phyloP scores from a whole-genome alignment of 2,329 filamentous ascomycete genomes.

The Polychaeton citri region DNA sequence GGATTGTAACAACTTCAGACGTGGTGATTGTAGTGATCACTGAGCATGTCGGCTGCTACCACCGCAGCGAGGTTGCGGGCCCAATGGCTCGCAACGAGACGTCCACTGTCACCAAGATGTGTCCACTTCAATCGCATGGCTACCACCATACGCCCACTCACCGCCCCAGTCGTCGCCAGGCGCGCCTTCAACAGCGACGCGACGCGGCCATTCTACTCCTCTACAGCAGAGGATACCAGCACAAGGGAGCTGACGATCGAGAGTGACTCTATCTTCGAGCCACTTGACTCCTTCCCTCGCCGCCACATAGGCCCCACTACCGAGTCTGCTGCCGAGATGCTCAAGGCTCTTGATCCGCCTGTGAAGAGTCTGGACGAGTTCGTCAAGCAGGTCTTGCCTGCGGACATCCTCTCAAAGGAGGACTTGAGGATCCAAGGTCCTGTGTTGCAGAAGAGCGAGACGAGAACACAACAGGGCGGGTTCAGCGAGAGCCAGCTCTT shows the following conservation, averaged over 20 bases:
- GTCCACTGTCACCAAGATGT: slow-evolving; percentile 17
- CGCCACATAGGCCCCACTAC: slow-evolving; percentile 79
- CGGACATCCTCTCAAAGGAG: slow-evolving; percentile 58
- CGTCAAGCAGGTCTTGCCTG: slow-evolving; percentile 68
- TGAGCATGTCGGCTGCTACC: slow-evolving; percentile 10
- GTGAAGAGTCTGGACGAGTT: slow-evolving; percentile 66
- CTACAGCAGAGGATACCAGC: slow-evolving; percentile 12
- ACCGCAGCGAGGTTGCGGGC: slow-evolving; percentile 18
- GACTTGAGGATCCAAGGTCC: slow-evolving; percentile 45
- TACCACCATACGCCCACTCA: not conserved
- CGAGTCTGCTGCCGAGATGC: slow-evolving; percentile 60
- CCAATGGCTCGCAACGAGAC: slow-evolving; percentile 19
- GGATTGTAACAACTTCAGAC: too few species aligned
- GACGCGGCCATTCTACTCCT: slow-evolving; percentile 17
- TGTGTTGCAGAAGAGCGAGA: slow-evolving; percentile 22
- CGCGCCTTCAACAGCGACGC: slow-evolving; percentile 3
- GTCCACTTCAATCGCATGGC: slow-evolving; percentile 9
- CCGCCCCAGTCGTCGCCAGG: not conserved
- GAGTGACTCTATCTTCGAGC: slow-evolving; percentile 25
- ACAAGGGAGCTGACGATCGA: slow-evolving; percentile 10
- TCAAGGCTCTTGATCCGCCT: slow-evolving; percentile 63
- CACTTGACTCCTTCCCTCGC: slow-evolving; percentile 55
- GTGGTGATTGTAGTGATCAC: too few species aligned
- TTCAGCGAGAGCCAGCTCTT: slow-evolving; percentile 49
- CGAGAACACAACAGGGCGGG: slow-evolving; percentile 22